Evolutionary conservation across 371 early-diverging fungal species (phyloP).

Genomic region (Conidiobolus incongruus): DNA sequence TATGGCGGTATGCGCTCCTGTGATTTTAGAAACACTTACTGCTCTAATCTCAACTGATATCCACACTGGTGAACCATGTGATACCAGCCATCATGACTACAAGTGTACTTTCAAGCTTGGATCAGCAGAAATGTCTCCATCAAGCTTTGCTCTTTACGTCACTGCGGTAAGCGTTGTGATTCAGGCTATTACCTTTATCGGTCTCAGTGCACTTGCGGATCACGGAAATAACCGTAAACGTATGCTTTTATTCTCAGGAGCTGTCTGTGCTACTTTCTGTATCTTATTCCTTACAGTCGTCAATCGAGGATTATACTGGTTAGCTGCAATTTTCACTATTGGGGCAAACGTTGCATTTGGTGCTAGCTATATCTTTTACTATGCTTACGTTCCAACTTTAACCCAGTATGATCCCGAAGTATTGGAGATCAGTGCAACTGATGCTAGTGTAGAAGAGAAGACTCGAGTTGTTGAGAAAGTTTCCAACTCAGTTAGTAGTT

Average conservation of each 20-base stretch:
- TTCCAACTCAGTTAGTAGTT: conserved; percentile 17
- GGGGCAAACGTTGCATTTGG: conserved; percentile 19
- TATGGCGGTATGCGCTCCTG: conserved; percentile 17
- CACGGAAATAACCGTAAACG: conserved; percentile 24
- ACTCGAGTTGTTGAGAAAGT: conserved; percentile 11
- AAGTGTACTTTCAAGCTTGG: conserved; percentile 21
- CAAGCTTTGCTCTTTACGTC: conserved; percentile 25
- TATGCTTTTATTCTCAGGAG: conserved; percentile 20
- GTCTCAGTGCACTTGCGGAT: conserved; percentile 31
- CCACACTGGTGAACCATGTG: no score
- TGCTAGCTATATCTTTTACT: conserved; percentile 22
- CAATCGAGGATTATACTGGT: conserved; percentile 11
- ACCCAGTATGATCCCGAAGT: conserved; percentile 19
- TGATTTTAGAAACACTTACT: conserved; percentile 19
- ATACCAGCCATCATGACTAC: conserved; percentile 1
- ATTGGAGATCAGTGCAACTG: conserved; percentile 2
- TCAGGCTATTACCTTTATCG: conserved; percentile 31
- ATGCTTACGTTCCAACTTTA: conserved; percentile 28
- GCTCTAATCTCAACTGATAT: background rate
- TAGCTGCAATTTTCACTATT: conserved; percentile 17
- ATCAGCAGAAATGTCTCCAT: conserved; percentile 14
- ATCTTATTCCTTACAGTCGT: conserved; percentile 11
- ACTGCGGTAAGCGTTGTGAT: conserved; percentile 22
- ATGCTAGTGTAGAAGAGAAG: conserved; percentile 3
- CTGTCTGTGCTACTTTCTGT: conserved; percentile 13